Evolutionary conservation across 495 filamentous ascomycete genomes (phyloP).

Genomic region (Daldinia decipiens): DNA sequence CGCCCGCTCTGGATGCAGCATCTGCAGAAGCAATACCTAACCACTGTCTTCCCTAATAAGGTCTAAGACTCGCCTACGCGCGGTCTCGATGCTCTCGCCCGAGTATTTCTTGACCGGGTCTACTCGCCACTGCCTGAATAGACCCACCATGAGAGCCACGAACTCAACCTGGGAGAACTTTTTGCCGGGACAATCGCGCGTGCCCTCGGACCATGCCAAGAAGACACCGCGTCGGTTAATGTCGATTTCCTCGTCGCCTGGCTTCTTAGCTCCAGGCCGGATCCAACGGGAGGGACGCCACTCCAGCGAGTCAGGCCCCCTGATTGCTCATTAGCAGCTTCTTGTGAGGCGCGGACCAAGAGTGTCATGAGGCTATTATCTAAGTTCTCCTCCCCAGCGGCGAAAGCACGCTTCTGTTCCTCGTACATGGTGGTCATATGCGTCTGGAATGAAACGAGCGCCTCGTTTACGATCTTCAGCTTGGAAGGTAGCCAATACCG

Average conservation of each 20-base stretch:
- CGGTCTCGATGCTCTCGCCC: not conserved
- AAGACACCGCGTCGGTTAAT: not conserved
- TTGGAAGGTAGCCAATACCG: not conserved
- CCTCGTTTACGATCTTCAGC: slow-evolving; percentile 33
- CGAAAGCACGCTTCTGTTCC: slow-evolving; percentile 21
- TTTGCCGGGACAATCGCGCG: not conserved
- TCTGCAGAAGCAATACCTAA: not conserved
- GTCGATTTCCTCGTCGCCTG: not conserved
- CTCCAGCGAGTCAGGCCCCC: not conserved
- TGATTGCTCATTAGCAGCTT: slow-evolving; percentile 37
- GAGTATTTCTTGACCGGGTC: not conserved
- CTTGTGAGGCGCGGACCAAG: slow-evolving; percentile 22
- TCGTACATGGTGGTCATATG: slow-evolving; percentile 46
- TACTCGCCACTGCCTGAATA: not conserved
- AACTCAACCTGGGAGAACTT: not conserved
- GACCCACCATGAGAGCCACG: not conserved
- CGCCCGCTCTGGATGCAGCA: not conserved
- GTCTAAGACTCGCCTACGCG: not conserved
- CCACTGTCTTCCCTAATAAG: not conserved
- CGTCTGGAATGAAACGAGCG: slow-evolving; percentile 44
- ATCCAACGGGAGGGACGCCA: not conserved
- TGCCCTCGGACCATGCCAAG: not conserved
- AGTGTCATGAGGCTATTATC: slow-evolving; percentile 21
- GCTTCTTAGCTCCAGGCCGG: not conserved
- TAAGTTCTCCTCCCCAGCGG: slow-evolving; percentile 31